Evolutionary conservation across 2,329 filamentous ascomycete genomes (phyloP), one percentile per base, ranked within the genome.

Genomic region (Raffaelea arxii): DNA sequence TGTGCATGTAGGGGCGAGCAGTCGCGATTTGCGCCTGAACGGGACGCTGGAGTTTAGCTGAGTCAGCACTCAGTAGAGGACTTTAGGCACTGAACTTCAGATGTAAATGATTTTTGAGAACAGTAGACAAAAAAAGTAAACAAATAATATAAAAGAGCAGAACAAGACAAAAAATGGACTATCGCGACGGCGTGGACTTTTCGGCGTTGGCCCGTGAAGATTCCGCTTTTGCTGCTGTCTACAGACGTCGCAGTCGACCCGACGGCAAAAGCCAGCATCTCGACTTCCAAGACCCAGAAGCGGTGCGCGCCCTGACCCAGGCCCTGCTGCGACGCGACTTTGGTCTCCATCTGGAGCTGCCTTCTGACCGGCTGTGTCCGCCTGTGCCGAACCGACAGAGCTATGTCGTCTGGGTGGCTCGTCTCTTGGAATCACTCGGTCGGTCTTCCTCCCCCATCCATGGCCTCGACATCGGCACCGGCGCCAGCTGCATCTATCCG

Each of bases 401-500:
- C 58, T 98, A 98, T 61, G 78, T 97, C 19, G 68, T 90, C 9
- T 97, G 90, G 89, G 69, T 97, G 1, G 88, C 94, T 57, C 72
- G 75, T 3, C 74, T 98, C 0, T 60, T 97, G 6, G 88, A 94
- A 57, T 43, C 22, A 14, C 82, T 79, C 82, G 0, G 68, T 67
- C 0, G 82, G 78, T 53, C 27, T 16, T 9, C 10, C 16, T 32
- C 27, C 88, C 2, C 61, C 12, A 12, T 40, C 9, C 7, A 74
- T 0, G 90, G 91, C 0, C 65, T 95, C 2, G 90, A 95, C 54
- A 83, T 96, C 51, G 92, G 92, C 36, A 94, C 89, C 1, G 92
- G 92, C 2, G 86, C 91, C 16, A 94, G 87, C 55, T 84, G 84
- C 56, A 94, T 98, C 55, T 98, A 97, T 59, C 84, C 90, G 2